phyloP scores from a whole-genome alignment of 1,284 basidiomycete species.

The Puccinia hordei region DNA sequence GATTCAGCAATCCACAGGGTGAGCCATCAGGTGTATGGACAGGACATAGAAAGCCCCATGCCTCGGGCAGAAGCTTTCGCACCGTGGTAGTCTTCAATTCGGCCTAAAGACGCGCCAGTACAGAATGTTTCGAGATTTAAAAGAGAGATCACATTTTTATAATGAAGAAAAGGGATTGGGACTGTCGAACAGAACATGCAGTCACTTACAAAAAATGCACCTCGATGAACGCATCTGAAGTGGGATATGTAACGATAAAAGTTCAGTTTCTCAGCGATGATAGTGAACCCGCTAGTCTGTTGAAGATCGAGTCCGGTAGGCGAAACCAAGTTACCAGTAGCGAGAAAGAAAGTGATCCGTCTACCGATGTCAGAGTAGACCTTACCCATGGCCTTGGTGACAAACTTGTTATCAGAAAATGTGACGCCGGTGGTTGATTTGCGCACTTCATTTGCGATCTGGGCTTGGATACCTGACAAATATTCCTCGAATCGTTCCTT shows the following conservation, averaged over 20 bases:
- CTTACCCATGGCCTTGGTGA: conserved; percentile 74
- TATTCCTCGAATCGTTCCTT: conserved; percentile 95
- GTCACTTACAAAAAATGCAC: conserved; percentile 77
- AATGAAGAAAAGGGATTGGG: not conserved
- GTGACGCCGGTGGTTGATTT: conserved; percentile 74
- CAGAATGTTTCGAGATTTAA: not conserved
- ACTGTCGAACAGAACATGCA: not conserved
- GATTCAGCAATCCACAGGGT: conserved; percentile 96
- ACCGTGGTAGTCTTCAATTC: conserved; percentile 98
- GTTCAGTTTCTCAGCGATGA: conserved; percentile 98
- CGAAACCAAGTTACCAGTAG: conserved; percentile 93
- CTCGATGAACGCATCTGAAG: conserved; percentile 97
- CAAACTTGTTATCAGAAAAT: conserved; percentile 83
- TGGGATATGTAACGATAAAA: conserved; percentile 98
- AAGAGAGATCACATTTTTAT: not conserved
- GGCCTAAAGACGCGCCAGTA: conserved; percentile 61
- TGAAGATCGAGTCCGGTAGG: conserved; percentile 94
- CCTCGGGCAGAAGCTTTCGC: conserved; percentile 93
- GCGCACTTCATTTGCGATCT: conserved; percentile 74
- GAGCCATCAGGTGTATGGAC: conserved; percentile 98
- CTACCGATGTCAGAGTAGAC: conserved; percentile 90
- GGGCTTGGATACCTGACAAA: conserved; percentile 72
- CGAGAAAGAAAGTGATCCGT: conserved; percentile 89
- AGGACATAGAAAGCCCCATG: conserved; percentile 98
- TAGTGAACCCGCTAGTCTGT: conserved; percentile 95